Evolutionary conservation across 2,329 filamentous ascomycete genomes (phyloP), one percentile per base, ranked within the genome.

Genomic region (Penicillium paneum): DNA sequence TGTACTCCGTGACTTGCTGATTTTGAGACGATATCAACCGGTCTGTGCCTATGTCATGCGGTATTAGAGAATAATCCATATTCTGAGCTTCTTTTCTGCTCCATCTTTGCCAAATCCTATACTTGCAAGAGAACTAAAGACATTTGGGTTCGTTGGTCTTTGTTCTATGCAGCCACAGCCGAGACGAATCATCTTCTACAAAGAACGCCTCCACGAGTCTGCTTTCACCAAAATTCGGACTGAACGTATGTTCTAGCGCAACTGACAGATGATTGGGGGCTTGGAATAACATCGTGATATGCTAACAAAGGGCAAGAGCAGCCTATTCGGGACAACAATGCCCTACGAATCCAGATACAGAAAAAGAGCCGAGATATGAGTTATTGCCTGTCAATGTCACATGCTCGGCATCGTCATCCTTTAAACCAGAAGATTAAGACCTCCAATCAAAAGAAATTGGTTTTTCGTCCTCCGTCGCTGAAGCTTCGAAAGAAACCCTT

Each of bases 391-490:
- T 36, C 46, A 10, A 40, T 54, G 7, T 50, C 47, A 21, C 43
- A 53, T 21, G 21, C 49, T 42, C 38, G 45, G 32, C 35, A 39
- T 29, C 55, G 47, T 28, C 38, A n/a, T 13, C 3, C 15, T 28
- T 24, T 43, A 13, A 43, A 7, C 7, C 19, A 44, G 40, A 54
- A 34, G 29, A 44, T 13, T 13, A 44, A 44, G 29, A 2, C 24
- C 31, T 32, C 46, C 3, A 41, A 21, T 7, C 29, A 41, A 44
- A 54, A 45, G 31, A 45, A 55, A 17, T 38, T 56, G 19, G 39
- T 4, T 26, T 24, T 31, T 15, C 52, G 52, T 8, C 57, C 54
- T 8, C 50, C 52, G 3, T 53, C 57, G n/a, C 36, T 60, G 1
- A 53, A 54, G 26, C 38, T 57, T 28, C 43, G 50, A 7, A 28